Evolutionary conservation across 768 basidiomycete genomes (phyloP).

Genomic region (Pisolithus sp.): DNA sequence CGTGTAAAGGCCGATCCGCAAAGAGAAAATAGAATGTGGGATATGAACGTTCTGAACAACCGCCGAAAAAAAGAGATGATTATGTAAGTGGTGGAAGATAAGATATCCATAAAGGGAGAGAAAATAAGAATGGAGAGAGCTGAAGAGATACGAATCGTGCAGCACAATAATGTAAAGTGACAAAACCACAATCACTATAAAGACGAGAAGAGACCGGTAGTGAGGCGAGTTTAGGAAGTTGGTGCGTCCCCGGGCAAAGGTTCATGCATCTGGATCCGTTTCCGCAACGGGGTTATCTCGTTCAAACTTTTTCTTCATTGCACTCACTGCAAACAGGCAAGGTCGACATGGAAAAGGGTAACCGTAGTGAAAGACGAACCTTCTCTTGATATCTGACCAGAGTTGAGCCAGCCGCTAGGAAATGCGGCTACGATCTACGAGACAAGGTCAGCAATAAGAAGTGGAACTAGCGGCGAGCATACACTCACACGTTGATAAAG

Average conservation of each 20-base stretch:
- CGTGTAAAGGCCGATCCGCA: too few species aligned
- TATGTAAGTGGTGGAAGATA: too few species aligned
- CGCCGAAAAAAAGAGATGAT: too few species aligned
- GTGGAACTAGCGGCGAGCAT: background rate
- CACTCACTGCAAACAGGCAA: slow-evolving; percentile 49
- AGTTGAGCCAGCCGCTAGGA: slow-evolving; percentile 80
- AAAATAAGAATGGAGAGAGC: too few species aligned
- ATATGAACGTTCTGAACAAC: too few species aligned
- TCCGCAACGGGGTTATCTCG: slow-evolving; percentile 39
- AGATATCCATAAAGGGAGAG: too few species aligned
- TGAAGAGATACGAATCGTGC: too few species aligned
- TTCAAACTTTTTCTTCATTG: slow-evolving; percentile 79
- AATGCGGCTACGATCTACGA: slow-evolving; percentile 69
- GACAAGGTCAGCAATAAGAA: background rate
- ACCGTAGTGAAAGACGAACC: slow-evolving; percentile 39
- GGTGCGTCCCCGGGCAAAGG: background rate
- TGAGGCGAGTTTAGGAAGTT: background rate
- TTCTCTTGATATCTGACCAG: slow-evolving; percentile 82
- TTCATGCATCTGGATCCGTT: slow-evolving; percentile 48
- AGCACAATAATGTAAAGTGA: background rate
- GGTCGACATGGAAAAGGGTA: background rate
- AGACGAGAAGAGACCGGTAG: background rate
- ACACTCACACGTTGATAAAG: slow-evolving; percentile 67
- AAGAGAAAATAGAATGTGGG: too few species aligned
- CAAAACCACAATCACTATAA: background rate